Evolutionary conservation across 1,284 basidiomycete genomes (phyloP).

Genomic region (Trametes pubescens): DNA sequence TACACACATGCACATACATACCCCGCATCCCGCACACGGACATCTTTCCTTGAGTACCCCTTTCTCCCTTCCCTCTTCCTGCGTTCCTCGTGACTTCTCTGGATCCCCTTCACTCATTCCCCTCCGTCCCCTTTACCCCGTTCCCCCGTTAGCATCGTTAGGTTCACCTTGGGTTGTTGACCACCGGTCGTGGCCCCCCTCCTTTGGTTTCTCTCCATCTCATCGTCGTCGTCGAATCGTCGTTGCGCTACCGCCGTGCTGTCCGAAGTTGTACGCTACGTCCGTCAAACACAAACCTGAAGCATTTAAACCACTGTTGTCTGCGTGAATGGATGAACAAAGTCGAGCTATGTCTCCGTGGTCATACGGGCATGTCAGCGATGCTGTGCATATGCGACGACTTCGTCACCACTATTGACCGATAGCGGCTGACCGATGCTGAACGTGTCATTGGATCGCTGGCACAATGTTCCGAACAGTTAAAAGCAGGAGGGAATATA

Average conservation of each 20-base stretch:
- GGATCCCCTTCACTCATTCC: neutral
- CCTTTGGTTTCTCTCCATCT: neutral
- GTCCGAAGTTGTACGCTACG: conserved; percentile 3
- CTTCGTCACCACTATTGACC: no score
- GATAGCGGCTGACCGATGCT: no score
- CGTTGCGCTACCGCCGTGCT: conserved; percentile 6
- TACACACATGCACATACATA: conserved; percentile 22
- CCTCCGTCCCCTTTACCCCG: neutral
- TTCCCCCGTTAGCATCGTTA: neutral
- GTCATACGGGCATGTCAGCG: no score
- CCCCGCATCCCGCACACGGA: conserved; percentile 9
- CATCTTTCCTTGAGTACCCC: conserved; percentile 4
- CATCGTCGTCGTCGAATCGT: conserved; percentile 4
- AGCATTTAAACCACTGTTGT: neutral
- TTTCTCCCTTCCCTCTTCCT: neutral
- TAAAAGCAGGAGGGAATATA: neutral
- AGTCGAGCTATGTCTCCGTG: neutral
- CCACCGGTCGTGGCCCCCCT: neutral
- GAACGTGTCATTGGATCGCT: neutral
- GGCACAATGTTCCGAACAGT: neutral
- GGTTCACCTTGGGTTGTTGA: neutral
- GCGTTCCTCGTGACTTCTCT: neutral
- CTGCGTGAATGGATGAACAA: no score
- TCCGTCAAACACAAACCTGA: neutral
- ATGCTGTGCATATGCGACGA: no score